These are phyloP conservation scores for Effrenium voratum DNA, from an alignment of 73 alveolate species.

Conservation along the genomic window DNA sequence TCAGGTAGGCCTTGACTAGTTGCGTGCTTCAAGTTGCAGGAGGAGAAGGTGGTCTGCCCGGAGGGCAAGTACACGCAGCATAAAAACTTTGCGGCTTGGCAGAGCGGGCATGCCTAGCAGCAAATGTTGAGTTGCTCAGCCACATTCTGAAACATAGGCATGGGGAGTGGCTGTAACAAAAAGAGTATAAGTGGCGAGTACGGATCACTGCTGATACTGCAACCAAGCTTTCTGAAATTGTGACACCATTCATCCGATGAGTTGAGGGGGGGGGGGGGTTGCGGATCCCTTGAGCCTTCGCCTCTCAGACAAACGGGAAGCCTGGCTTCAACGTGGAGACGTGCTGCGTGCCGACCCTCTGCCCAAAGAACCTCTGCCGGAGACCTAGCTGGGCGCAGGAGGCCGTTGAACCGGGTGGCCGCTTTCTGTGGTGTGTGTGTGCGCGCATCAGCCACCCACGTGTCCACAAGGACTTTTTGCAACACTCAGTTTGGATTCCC, in stretches of 20 bases:
- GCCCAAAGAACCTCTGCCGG: conserved; percentile 44
- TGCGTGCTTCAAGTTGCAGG: background rate
- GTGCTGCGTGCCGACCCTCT: conserved; percentile 26
- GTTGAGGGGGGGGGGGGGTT: too few species aligned
- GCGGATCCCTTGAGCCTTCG: background rate
- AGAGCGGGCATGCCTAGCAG: background rate
- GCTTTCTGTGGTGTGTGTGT: background rate
- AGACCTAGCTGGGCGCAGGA: background rate
- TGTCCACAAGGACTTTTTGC: too few species aligned
- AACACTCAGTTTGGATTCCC: too few species aligned
- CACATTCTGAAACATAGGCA: background rate
- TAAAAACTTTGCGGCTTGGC: conserved; percentile 59
- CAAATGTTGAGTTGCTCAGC: background rate
- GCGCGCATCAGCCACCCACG: too few species aligned
- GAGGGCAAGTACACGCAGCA: conserved; percentile 74
- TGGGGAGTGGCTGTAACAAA: too few species aligned
- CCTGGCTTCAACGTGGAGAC: conserved; percentile 50
- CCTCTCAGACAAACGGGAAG: background rate
- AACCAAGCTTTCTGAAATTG: too few species aligned
- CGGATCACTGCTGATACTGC: too few species aligned
- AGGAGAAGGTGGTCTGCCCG: conserved; percentile 32
- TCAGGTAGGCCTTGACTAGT: too few species aligned
- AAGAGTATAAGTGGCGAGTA: too few species aligned
- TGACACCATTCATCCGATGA: too few species aligned
- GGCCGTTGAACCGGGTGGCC: background rate